A percentile compares a stretch with the other conserved stretches of the same genome.
Evolutionary conservation across 1,139 yeast species (phyloP).

Genomic region (Saccharomycopsis hybrid): DNA sequence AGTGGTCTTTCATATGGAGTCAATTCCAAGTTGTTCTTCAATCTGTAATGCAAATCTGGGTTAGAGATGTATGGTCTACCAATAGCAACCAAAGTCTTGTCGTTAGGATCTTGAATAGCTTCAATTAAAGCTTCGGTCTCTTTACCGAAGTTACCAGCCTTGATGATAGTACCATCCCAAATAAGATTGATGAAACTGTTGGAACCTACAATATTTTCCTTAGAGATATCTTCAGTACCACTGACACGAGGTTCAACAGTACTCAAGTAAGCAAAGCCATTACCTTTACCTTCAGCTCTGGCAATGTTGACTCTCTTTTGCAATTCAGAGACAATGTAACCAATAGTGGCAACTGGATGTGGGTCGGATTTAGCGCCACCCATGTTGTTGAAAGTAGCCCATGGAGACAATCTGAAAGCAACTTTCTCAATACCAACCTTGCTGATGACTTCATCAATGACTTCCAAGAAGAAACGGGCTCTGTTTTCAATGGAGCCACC

Average conservation of each 20-base stretch:
- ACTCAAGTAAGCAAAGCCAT: constrained; percentile 36
- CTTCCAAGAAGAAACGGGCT: constrained; percentile 49
- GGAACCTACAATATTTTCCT: constrained; percentile 13
- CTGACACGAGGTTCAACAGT: constrained; percentile 35
- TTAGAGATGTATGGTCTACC: constrained; percentile 43
- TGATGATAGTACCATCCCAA: constrained; percentile 35
- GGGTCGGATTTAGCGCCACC: constrained; percentile 24
- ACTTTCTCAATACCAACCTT: constrained; percentile 42
- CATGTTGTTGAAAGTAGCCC: constrained; percentile 38
- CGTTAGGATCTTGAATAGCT: constrained; percentile 28
- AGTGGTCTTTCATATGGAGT: constrained; percentile 30
- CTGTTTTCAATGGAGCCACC: constrained; percentile 67
- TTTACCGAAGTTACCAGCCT: constrained; percentile 33
- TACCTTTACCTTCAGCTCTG: neutral
- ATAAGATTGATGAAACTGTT: constrained; percentile 28
- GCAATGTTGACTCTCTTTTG: constrained; percentile 31
- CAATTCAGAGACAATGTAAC: constrained; percentile 33
- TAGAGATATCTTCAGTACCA: constrained; percentile 13
- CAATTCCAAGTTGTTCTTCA: constrained; percentile 30
- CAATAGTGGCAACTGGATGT: constrained; percentile 35
- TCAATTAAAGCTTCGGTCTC: neutral
- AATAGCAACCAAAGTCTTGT: constrained; percentile 37
- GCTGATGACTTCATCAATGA: constrained; percentile 45
- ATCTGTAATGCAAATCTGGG: constrained; percentile 41
- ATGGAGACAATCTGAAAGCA: constrained; percentile 60